Conservation (phyloP, 805 yeast genomes). For the Metschnikowia sp. region DNA sequence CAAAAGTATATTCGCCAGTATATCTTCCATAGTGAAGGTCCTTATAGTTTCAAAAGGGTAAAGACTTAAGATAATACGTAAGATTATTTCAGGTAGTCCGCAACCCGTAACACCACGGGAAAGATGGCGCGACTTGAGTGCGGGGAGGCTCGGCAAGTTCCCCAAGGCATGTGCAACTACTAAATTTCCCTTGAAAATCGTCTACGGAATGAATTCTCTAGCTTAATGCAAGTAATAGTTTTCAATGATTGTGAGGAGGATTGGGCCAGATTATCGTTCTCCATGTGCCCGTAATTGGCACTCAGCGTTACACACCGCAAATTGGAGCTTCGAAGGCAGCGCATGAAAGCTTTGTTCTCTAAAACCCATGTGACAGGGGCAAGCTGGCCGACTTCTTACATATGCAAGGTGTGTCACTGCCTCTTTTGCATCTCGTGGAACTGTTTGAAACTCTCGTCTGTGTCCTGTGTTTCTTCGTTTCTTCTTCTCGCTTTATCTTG, state of each 20-base stretch:
- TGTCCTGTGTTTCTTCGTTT: conserved; percentile 21
- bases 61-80: background rate
- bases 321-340: too few species aligned
- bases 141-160: conserved; percentile 5
- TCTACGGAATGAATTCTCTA: too few species aligned
- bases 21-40: conserved; percentile 32
- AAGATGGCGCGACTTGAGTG: conserved; percentile 6
- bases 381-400: too few species aligned
- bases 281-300: too few species aligned
- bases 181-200: too few species aligned
- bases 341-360: too few species aligned
- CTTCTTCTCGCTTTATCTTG: conserved; percentile 32
- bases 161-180: background rate
- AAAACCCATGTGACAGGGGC: too few species aligned
- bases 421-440: conserved; percentile 23
- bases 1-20: conserved; percentile 26
- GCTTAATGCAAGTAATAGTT: too few species aligned
- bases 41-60: background rate
- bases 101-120: background rate
- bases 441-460: conserved; percentile 26
- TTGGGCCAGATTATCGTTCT: too few species aligned
- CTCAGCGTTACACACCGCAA: too few species aligned
- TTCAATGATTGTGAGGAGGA: too few species aligned
- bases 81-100: background rate
- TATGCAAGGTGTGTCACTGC: background rate